These are phyloP conservation scores for Voacanga thouarsii DNA, from an alignment of 257 asterid genomes.

Conservation along the genomic window DNA sequence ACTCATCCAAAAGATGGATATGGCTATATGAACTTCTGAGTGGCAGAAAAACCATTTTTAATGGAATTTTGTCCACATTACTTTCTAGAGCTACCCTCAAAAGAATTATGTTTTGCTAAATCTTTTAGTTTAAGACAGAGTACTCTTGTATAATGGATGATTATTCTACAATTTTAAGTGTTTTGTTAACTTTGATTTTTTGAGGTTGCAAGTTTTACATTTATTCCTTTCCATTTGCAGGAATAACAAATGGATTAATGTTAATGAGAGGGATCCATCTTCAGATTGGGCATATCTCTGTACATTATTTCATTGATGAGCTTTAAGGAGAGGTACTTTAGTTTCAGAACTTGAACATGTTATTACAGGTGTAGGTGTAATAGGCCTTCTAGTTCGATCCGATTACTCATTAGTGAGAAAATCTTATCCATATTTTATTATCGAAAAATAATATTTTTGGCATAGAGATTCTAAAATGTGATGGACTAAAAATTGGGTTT, in stretches of 20 bases:
- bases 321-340: conserved; percentile 80
- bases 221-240: conserved; percentile 35
- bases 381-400: conserved; percentile 80
- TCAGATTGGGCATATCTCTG: conserved; percentile 59
- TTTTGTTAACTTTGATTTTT: background rate
- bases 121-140: background rate
- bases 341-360: conserved; percentile 9
- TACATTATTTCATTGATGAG: conserved; percentile 60
- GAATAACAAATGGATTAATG: conserved; percentile 92
- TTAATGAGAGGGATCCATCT: conserved; percentile 78
- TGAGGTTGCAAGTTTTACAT: background rate
- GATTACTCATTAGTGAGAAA: conserved; percentile 78
- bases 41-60: conserved; percentile 64
- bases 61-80: conserved; percentile 50
- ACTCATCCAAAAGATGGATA: conserved; percentile 94
- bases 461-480: conserved; percentile 16
- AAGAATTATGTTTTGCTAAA: background rate
- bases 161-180: background rate
- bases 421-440: background rate
- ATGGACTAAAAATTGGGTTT: conserved; percentile 69
- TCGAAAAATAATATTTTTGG: conserved; percentile 2
- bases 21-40: conserved; percentile 63
- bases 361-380: background rate
- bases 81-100: background rate
- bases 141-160: background rate